These are phyloP conservation scores for Earliella scabrosa DNA, from an alignment of 1,284 basidiomycete species.

Conservation along the genomic window DNA sequence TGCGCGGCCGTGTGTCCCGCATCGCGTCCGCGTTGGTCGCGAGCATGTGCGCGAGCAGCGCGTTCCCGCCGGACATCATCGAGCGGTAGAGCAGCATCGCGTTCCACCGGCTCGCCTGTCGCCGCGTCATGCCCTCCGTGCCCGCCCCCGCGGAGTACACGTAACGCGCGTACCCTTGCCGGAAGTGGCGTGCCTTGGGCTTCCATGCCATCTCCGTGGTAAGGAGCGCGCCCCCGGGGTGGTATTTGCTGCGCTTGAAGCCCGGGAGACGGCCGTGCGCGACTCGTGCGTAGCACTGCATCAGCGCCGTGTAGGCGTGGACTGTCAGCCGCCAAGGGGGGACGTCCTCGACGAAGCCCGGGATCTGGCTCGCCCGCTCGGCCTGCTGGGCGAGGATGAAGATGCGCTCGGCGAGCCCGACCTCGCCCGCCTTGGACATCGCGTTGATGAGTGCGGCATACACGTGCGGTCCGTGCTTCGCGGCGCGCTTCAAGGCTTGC, in stretches of 20 bases:
- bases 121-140: conserved; percentile 14
- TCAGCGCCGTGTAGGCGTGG: conserved; percentile 73
- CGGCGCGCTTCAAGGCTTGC: conserved; percentile 44
- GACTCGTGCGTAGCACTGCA: conserved; percentile 62
- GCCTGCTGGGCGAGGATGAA: conserved; percentile 63
- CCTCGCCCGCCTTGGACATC: conserved; percentile 57
- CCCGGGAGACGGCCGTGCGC: conserved; percentile 36
- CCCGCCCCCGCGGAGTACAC: conserved; percentile 14
- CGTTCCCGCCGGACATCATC: conserved; percentile 40
- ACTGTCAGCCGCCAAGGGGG: conserved; percentile 66
- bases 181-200: conserved; percentile 26
- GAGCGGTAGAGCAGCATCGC: conserved; percentile 40
- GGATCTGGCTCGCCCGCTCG: conserved; percentile 55
- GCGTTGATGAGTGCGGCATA: conserved; percentile 64
- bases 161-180: conserved; percentile 44
- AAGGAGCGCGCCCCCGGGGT: conserved; percentile 8
- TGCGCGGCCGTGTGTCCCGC: background rate
- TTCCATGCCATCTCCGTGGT: conserved; percentile 16
- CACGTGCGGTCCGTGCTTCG: conserved; percentile 58
- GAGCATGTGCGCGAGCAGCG: conserved; percentile 30
- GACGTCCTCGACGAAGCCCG: conserved; percentile 26
- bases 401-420: conserved; percentile 62
- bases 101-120: conserved; percentile 32
- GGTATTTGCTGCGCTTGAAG: background rate
- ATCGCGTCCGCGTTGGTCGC: background rate